Base-by-base conservation (phyloP, 306 rosid genomes). In the Fagus sylvatica region DNA sequence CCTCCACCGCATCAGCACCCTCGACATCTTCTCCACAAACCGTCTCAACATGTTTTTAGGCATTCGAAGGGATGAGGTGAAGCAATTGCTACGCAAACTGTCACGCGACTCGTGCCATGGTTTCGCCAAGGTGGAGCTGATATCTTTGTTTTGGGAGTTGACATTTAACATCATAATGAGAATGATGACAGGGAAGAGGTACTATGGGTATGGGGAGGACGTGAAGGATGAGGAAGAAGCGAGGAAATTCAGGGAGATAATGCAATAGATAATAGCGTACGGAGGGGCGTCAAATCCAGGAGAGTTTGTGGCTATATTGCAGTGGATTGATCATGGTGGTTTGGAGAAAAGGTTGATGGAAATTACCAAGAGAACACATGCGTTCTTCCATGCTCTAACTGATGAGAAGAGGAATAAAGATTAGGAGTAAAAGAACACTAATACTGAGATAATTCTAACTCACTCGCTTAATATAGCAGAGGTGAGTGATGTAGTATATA, bases 151-250 rank as follows among this genome's bases (percentile, higher is more conserved):
- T 17, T 7, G 81, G 0, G 88, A 86, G 41, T 64, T 93, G 8
- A 83, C 93, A 1, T 93, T 86, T 53, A 93, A 90, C 82, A 84
- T 77, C 5, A 69, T 87, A 40, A 86, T 89, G 90, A 87, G 83
- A 54, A 93, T 90, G 94, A 88, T 84, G 17, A 87, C 90, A 0
- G 98, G 94, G 0, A 90, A 93, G 78, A 83, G 98, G 62, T 90
- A 85, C 36, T 89, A 74, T 11, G 97, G 90, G 1, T 82, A 84
- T 4, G 72, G 71, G 9, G 79, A 82, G 0, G 80, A 30, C 1
- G 84, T 71, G 5, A 69, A 76, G 41, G 62, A 74, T 9, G 81
- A 78, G 74, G 70, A 81, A 30, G 92, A 90, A 42, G 93, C 89
- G 0, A 74, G 15, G 76, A 39, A 41, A 39, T 89, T 91, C 46